These are phyloP conservation scores for Elymus sibiricus DNA, from an alignment of 176 grass and related monocot species.

Conservation along the genomic window DNA sequence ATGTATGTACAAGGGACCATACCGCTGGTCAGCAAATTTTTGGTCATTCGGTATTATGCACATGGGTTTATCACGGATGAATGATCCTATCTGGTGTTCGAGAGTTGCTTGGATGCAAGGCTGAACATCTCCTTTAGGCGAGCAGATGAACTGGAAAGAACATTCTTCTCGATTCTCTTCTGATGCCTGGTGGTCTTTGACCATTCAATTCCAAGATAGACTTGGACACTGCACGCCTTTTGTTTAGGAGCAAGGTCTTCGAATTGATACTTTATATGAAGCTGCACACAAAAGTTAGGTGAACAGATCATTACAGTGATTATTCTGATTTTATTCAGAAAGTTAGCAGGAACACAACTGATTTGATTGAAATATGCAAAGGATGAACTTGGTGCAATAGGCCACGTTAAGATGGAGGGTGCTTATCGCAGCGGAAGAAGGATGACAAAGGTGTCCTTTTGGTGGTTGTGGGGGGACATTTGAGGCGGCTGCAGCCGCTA, in stretches of 20 bases:
- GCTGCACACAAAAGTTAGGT: constrained; percentile 34
- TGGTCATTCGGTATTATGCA: constrained; percentile 22
- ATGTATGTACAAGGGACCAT: constrained; percentile 25
- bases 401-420: not conserved
- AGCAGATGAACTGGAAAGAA: constrained; percentile 69
- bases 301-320: constrained; percentile 9
- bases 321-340: not conserved
- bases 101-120: constrained; percentile 52
- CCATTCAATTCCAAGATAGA: constrained; percentile 86
- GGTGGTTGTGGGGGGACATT: not conserved
- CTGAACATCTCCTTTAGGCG: constrained; percentile 74
- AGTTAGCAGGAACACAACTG: not conserved
- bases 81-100: constrained; percentile 22
- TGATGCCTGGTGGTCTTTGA: constrained; percentile 70
- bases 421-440: not conserved
- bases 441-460: not conserved
- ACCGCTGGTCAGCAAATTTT: constrained; percentile 8
- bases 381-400: not conserved
- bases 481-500: not conserved
- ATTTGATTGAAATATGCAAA: not conserved
- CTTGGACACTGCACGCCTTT: constrained; percentile 62
- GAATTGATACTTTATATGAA: constrained; percentile 80
- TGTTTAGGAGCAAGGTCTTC: constrained; percentile 67
- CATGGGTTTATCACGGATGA: constrained; percentile 4
- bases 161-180: constrained; percentile 85